These are phyloP conservation scores for Akebia trifoliata DNA, from an alignment of 164 flowering plant species.

Conservation along the genomic window DNA sequence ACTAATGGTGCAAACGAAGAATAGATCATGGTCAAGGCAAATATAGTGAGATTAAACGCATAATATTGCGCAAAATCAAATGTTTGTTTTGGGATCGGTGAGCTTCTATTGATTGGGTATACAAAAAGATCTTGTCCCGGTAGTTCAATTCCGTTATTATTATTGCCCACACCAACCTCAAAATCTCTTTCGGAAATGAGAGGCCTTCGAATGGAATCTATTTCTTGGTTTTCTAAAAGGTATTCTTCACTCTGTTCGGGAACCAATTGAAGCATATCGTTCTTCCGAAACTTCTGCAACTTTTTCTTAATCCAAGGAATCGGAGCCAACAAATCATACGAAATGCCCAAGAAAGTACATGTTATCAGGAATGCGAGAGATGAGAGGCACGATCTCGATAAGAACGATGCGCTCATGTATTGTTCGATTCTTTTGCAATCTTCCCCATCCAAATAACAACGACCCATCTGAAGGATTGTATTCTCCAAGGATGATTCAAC, in stretches of 20 bases:
- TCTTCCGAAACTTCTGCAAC: constrained; percentile 76
- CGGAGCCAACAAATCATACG: constrained; percentile 89
- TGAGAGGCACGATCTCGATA: constrained; percentile 91
- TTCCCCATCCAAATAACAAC: constrained; percentile 98
- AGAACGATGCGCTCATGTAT: constrained; percentile 90
- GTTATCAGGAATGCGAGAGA: constrained; percentile 92
- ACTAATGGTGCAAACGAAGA: constrained; percentile 86
- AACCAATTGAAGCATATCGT: constrained; percentile 97
- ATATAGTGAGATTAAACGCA: constrained; percentile 94
- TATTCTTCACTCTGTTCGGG: constrained; percentile 87
- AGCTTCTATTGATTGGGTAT: constrained; percentile 77
- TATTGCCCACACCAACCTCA: constrained; percentile 16
- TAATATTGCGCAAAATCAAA: constrained; percentile 98
- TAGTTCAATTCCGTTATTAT: constrained; percentile 35
- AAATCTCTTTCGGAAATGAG: constrained; percentile 48
- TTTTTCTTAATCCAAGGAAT: constrained; percentile 96
- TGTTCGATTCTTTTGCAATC: constrained; percentile 95
- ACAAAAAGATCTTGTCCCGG: constrained; percentile 71
- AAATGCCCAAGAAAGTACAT: constrained; percentile 91
- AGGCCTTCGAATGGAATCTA: constrained; percentile 54
- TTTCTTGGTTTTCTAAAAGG: constrained; percentile 51
- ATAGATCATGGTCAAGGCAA: constrained; percentile 90
- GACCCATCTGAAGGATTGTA: constrained; percentile 74
- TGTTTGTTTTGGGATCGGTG: constrained; percentile 80
- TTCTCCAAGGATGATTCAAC: constrained; percentile 93